Evolutionary conservation across 768 basidiomycete genomes (phyloP), one percentile per base, ranked within the genome.

Genomic region (Podaxis mareebaensis): DNA sequence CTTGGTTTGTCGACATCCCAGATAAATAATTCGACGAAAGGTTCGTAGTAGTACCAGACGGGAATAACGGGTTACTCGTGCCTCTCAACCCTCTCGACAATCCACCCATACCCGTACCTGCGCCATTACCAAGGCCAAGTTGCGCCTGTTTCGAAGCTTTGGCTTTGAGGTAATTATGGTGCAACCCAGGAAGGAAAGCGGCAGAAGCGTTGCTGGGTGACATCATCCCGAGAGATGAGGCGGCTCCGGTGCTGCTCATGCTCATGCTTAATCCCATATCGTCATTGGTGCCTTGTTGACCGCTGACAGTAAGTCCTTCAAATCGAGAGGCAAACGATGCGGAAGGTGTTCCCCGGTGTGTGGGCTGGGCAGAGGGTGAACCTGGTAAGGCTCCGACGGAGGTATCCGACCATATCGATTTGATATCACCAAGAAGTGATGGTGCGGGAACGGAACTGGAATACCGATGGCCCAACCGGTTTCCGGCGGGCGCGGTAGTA

Each of bases 361-460:
- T 76, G 36, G 8, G 73, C 66, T 51, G 57, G 13, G 49, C 61
- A n/a, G 70, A 67, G n/a, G 76, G 77, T n/a, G 76, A 76, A 15
- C 73, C 67, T 15, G 76, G 74, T 15, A 73, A 66, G 10, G 73
- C 69, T 53, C 64, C 58, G 51, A 63, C 67, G 42, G 71, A 61
- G 10, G 78, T 80, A 49, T 91, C 90, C 0, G 88, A 81, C 95
- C 95, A 96, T 20, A 96, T 90, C 15, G 88, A 89, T 58, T 84
- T 85, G 64, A 92, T 84, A 63, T 93, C 90, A 24, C 90, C 87
- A 15, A 94, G 74, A 10, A 93, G 78, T 0, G 90, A 85, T 0
- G 90, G 85, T 0, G 92, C 90, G 13, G 92, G 92, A 0, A 94
- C 92, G 0, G 90, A 92, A 42, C 89, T 87, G 15, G 91, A 92